Evolutionary conservation across 495 filamentous ascomycete species (phyloP), one percentile per base, ranked within the genome.

Genomic region (Penicillium paxilli): DNA sequence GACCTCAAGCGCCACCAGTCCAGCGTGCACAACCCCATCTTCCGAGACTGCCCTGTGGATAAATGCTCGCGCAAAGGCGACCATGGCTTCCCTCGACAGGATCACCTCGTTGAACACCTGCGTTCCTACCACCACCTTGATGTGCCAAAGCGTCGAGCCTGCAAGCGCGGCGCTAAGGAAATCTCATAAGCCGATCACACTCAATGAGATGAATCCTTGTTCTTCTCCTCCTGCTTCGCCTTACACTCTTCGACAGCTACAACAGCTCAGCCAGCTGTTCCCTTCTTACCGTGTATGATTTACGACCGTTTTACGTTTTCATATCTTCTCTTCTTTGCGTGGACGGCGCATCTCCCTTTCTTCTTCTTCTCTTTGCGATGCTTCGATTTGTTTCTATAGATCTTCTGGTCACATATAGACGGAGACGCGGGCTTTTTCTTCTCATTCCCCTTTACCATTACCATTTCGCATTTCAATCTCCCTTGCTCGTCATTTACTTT

Each of bases 51-150:
- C 57, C 90, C 91, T 0, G 82, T 89, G 52, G 59, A 70, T n/a
- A 83, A 86, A 65, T 96, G 92, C 76, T 90, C 91, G 62, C 86
- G 91, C 12, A 87, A 87, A 65, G 80, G 79, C 1, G 84, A 81
- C 62, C 83, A 87, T 57, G 90, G 90, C 2, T 97, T 96, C 66
- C 87, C 89, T 14, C 83, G 92, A 1, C 83, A 87, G 49, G 92
- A 96, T 70, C 96, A 97, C 57, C 79, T 95, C 3, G 87, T 89
- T 56, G 92, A 97, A 70, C 92, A 97, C 65, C 68, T 92, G 19
- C 83, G 91, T 22, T 84, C 89, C 4, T 90, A 91, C 9, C 92
- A 95, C 70, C 74, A 80, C 35, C 62, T 78, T 33, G 70, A 75
- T 44, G 67, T 80, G n/a, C 77, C 76, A 5, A 80, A 80, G 65